Percentiles rank a stretch among this genome's conserved stretches.
Evolutionary conservation across 179 eudicot genomes (phyloP).

Genomic region (Heliamphora pulchella): DNA sequence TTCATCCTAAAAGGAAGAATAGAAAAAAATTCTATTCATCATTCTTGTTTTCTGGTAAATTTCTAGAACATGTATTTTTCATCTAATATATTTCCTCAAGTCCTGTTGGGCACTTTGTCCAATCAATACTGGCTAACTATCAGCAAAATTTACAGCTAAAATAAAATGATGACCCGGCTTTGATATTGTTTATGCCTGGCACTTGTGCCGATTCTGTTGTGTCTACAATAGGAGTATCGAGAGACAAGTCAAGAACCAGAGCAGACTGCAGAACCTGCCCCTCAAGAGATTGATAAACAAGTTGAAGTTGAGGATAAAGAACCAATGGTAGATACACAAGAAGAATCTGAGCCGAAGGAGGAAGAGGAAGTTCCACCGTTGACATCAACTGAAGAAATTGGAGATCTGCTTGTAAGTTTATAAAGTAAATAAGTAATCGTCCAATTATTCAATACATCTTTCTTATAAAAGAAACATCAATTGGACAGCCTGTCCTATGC

Average conservation of each 20-base stretch:
- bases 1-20: too few species aligned
- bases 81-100: neutral
- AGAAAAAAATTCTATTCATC: neutral
- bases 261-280: slow-evolving; percentile 34
- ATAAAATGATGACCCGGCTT: too few species aligned
- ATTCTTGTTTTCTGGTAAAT: neutral
- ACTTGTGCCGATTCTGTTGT: slow-evolving; percentile 1
- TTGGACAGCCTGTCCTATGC: too few species aligned
- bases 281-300: slow-evolving; percentile 37
- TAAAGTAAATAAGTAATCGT: too few species aligned
- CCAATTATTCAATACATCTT: too few species aligned
- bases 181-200: neutral
- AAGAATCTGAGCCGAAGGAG: slow-evolving; percentile 31
- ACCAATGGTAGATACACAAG: slow-evolving; percentile 28
- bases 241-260: slow-evolving; percentile 41
- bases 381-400: slow-evolving; percentile 45
- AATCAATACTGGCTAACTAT: neutral
- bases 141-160: neutral
- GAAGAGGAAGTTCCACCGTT: slow-evolving; percentile 52
- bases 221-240: slow-evolving; percentile 52
- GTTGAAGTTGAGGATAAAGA: slow-evolving; percentile 45
- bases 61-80: neutral
- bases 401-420: slow-evolving; percentile 60
- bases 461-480: too few species aligned
- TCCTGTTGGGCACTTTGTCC: neutral